A percentile compares a stretch with the other conserved stretches of the same genome.
phyloP scores from a whole-genome alignment of 164 flowering plant genomes.

The Dillenia suffruticosa region DNA sequence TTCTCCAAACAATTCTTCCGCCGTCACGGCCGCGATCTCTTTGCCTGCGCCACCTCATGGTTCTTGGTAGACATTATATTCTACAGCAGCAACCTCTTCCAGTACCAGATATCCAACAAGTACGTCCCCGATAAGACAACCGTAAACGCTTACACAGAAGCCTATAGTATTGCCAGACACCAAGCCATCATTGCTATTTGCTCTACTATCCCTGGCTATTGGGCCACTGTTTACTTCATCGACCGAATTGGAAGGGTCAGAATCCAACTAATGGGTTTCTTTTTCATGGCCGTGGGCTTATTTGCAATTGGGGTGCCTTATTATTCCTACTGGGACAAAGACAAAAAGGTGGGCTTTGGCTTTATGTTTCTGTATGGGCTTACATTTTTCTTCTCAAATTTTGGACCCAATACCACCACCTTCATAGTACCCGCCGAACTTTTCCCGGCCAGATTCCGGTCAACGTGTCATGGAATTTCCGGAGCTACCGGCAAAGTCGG shows the following conservation, averaged over 20 bases:
- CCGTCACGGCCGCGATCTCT: slow-evolving; percentile 53
- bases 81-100: slow-evolving; percentile 58
- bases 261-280: slow-evolving; percentile 53
- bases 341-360: slow-evolving; percentile 33
- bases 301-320: slow-evolving; percentile 37
- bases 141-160: slow-evolving; percentile 26
- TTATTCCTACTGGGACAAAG: slow-evolving; percentile 15
- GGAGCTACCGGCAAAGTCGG: slow-evolving; percentile 64
- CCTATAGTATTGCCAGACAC: slow-evolving; percentile 28
- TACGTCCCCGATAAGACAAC: not conserved
- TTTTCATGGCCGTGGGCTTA: slow-evolving; percentile 36
- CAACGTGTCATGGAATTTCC: slow-evolving; percentile 62
- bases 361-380: slow-evolving; percentile 48
- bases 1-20: slow-evolving; percentile 44
- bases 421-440: slow-evolving; percentile 72
- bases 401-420: slow-evolving; percentile 69
- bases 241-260: slow-evolving; percentile 50
- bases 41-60: slow-evolving; percentile 48
- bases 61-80: slow-evolving; percentile 53
- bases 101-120: slow-evolving; percentile 22
- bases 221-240: slow-evolving; percentile 42
- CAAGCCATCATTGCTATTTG: slow-evolving; percentile 46
- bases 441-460: slow-evolving; percentile 63
- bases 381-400: slow-evolving; percentile 59
- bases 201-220: slow-evolving; percentile 66